These are phyloP conservation scores for Scheffersomyces insectosa DNA, from an alignment of 1,139 yeast species.

Conservation along the genomic window DNA sequence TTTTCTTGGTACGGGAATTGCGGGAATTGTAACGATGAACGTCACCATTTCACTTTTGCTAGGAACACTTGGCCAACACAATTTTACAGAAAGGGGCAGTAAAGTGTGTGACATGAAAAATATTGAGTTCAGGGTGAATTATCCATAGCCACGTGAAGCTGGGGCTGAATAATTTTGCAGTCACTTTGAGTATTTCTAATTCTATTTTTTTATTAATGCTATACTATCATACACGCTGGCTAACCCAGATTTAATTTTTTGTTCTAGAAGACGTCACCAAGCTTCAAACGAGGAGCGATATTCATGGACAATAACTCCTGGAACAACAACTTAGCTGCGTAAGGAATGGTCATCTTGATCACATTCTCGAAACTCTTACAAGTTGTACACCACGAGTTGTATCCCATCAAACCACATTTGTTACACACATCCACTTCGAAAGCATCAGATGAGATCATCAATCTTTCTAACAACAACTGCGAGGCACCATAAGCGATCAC, in stretches of 20 bases:
- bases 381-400: slow-evolving; percentile 95
- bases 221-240: slow-evolving; percentile 1
- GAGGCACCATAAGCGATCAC: slow-evolving; percentile 99
- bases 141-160: no score
- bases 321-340: slow-evolving; percentile 94
- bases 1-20: no score
- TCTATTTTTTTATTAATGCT: background rate
- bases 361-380: slow-evolving; percentile 88
- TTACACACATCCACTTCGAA: slow-evolving; percentile 96
- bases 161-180: background rate
- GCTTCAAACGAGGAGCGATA: slow-evolving; percentile 90
- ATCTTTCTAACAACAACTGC: slow-evolving; percentile 85
- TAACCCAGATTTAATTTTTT: background rate
- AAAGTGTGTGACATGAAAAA: no score
- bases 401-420: slow-evolving; percentile 97
- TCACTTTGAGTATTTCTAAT: background rate
- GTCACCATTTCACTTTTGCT: no score
- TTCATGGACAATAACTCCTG: slow-evolving; percentile 97
- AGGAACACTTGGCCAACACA: no score
- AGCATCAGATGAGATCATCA: slow-evolving; percentile 97
- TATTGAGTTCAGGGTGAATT: no score
- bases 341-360: slow-evolving; percentile 94
- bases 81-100: no score
- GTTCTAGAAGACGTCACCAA: slow-evolving; percentile 74
- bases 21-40: no score